phyloP scores from a whole-genome alignment of 352 stramenopile species.

The Globisporangium heterothallicum region DNA sequence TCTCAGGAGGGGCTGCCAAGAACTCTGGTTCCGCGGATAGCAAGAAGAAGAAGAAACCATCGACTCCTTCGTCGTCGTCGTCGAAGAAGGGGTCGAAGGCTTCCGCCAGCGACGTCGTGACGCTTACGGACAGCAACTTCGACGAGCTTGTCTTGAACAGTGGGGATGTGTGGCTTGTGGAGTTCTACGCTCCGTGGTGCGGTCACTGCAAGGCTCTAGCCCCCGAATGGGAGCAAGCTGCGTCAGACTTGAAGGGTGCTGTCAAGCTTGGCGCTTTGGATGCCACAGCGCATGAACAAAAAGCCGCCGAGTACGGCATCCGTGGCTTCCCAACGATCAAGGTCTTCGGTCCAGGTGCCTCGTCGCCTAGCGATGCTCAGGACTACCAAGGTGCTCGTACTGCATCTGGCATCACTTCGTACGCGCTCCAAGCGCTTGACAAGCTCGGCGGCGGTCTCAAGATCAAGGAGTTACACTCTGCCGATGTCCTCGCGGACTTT shows the following conservation, averaged over 20 bases:
- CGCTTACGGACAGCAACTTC: slow-evolving; percentile 90
- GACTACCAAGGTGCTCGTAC: slow-evolving; percentile 89
- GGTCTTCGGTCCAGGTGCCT: slow-evolving; percentile 83
- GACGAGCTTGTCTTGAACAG: slow-evolving; percentile 88
- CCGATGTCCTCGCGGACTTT: slow-evolving; percentile 61
- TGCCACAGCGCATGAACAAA: slow-evolving; percentile 88
- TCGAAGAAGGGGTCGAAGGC: slow-evolving; percentile 20
- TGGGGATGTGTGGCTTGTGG: slow-evolving; percentile 87
- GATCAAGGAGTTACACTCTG: slow-evolving; percentile 76
- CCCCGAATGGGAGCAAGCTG: slow-evolving; percentile 89
- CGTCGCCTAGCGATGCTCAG: slow-evolving; percentile 43
- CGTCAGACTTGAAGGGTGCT: slow-evolving; percentile 78
- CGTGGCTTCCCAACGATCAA: slow-evolving; percentile 94
- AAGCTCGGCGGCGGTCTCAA: slow-evolving; percentile 61
- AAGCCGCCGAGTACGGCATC: slow-evolving; percentile 85
- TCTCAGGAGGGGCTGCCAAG: slow-evolving; percentile 54
- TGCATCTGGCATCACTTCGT: slow-evolving; percentile 75
- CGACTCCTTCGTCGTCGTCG: slow-evolving; percentile 18
- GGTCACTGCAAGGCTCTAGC: slow-evolving; percentile 90
- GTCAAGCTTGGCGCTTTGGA: slow-evolving; percentile 92
- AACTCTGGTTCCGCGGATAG: slow-evolving; percentile 26
- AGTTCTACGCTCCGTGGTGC: slow-evolving; percentile 93
- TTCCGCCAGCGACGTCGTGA: slow-evolving; percentile 72
- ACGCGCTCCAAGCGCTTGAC: slow-evolving; percentile 69
- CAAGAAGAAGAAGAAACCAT: slow-evolving; percentile 41